These are phyloP conservation scores for Tilletia indica DNA, from an alignment of 1,284 basidiomycete species.

Conservation along the genomic window DNA sequence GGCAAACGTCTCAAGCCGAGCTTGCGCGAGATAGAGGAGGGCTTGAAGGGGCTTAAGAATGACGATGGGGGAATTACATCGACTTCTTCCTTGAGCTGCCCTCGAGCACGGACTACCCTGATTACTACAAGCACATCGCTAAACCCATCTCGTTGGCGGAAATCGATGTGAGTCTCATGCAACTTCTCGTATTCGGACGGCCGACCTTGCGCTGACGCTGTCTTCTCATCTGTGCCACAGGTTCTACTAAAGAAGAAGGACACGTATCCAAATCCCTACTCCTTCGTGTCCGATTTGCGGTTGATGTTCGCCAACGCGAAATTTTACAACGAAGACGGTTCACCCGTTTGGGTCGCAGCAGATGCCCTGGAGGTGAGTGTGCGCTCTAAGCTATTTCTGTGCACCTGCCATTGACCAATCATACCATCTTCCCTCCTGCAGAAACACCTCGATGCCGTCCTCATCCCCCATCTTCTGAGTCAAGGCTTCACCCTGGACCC, in stretches of 20 bases:
- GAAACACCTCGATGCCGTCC: constrained; percentile 40
- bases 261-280: constrained; percentile 47
- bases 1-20: background rate
- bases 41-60: background rate
- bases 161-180: constrained; percentile 31
- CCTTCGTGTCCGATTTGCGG: constrained; percentile 43
- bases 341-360: constrained; percentile 46
- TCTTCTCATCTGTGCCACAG: background rate
- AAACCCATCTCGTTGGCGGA: constrained; percentile 43
- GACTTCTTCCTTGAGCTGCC: constrained; percentile 48
- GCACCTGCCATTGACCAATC: background rate
- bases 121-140: constrained; percentile 51
- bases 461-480: constrained; percentile 44
- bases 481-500: constrained; percentile 54
- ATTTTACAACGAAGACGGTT: constrained; percentile 45
- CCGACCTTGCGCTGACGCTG: background rate
- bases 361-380: constrained; percentile 32
- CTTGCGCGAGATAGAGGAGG: background rate
- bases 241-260: constrained; percentile 23
- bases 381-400: background rate
- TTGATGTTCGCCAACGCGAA: constrained; percentile 53
- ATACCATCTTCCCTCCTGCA: background rate
- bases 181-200: background rate
- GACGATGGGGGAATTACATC: constrained; percentile 23
- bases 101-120: constrained; percentile 39